Base-by-base conservation (phyloP, 345 rosid genomes). In the Eutrema heterophyllum region DNA sequence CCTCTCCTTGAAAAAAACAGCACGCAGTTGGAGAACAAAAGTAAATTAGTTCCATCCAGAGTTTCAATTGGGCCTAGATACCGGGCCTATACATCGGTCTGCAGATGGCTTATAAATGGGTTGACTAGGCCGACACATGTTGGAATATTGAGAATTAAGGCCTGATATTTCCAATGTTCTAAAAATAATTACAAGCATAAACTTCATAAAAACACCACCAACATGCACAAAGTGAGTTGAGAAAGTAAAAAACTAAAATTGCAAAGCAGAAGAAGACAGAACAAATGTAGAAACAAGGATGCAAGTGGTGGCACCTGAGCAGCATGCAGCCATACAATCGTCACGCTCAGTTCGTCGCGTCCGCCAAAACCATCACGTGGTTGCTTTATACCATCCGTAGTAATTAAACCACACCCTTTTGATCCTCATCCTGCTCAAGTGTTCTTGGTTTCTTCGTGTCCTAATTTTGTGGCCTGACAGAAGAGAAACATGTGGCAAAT, bases 241-340 rank as follows among this genome's bases (percentile, higher is more conserved):
- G 27, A 6, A 15, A 15, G 13, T 7, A 16, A 54, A 21, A 21
- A 21, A 1, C 24, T 21, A 21, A 21, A 21, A 1, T 21, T 21
- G 24, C 32, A 26, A 58, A 59, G 50, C 40, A 26, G 50, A 36
- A 71, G 51, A 60, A 49, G 48, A 33, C 48, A 2, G 16, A 53
- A n/a, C 38, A 46, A 3, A 24, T 13, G 16, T 30, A 36, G 30
- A 73, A 43, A 18, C 7, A 62, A n/a, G 32, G 4, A 21, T 50
- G 52, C 51, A 74, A 49, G 55, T 57, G 73, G 73, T 67, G 63
- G 61, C 73, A 67, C n/a, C 45, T 21, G 62, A 51, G 13, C 67
- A 67, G 46, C 68, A 74, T 74, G 73, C 73, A 74, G 18, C 57
- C 72, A 58, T 16, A 74, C 72, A 74, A 72, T 66, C 72, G 61